These are phyloP conservation scores for Myxozyma geophila DNA, from an alignment of 805 yeast genomes.

Conservation along the genomic window DNA sequence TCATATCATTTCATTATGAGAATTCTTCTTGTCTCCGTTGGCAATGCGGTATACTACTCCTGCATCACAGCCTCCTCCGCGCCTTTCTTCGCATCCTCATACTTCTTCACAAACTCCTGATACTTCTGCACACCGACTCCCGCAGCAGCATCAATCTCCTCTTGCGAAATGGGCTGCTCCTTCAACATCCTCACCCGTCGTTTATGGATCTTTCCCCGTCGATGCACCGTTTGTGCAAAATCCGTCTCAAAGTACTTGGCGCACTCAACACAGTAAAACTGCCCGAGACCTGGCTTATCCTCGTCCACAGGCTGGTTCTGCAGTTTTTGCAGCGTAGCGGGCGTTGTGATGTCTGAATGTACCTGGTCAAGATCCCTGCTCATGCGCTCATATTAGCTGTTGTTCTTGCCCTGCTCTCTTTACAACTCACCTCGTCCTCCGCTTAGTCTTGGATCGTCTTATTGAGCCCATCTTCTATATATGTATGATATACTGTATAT, in stretches of 20 bases:
- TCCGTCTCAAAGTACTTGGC: slow-evolving; percentile 88
- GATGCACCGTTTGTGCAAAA: slow-evolving; percentile 70
- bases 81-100: slow-evolving; percentile 59
- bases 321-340: slow-evolving; percentile 64
- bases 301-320: slow-evolving; percentile 66
- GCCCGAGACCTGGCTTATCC: slow-evolving; percentile 81
- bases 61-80: slow-evolving; percentile 8
- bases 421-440: slow-evolving; percentile 36
- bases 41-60: neutral
- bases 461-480: slow-evolving; percentile 34
- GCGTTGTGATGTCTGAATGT: slow-evolving; percentile 67
- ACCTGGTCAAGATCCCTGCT: slow-evolving; percentile 81
- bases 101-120: slow-evolving; percentile 52
- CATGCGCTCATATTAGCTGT: neutral
- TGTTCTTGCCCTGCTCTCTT: neutral
- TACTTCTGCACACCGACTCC: slow-evolving; percentile 76
- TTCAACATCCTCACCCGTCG: slow-evolving; percentile 74
- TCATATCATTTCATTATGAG: too few species aligned
- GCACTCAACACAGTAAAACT: slow-evolving; percentile 91
- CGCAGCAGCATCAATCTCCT: slow-evolving; percentile 89
- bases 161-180: slow-evolving; percentile 80
- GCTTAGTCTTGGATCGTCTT: slow-evolving; percentile 36
- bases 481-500: neutral
- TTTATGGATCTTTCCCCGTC: slow-evolving; percentile 78
- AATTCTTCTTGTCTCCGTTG: too few species aligned